Evolutionary conservation across 768 basidiomycete species (phyloP).

Genomic region (Trametes maxima): DNA sequence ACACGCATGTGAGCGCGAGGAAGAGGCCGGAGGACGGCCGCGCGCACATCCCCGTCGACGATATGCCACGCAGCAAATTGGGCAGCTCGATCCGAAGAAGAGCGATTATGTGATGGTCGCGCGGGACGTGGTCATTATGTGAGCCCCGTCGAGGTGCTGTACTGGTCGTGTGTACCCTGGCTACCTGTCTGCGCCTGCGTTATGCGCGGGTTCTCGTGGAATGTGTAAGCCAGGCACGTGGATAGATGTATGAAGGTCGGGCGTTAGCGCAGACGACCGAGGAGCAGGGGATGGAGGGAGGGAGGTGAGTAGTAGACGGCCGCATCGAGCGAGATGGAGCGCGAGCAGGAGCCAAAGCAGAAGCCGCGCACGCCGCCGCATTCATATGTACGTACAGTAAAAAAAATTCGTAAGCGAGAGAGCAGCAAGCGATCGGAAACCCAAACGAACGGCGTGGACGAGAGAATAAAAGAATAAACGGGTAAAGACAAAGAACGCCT

Average conservation of each 20-base stretch:
- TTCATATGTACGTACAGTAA: background rate
- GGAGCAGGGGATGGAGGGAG: too few relatives aligned
- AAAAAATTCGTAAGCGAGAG: background rate
- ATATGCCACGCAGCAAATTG: too few relatives aligned
- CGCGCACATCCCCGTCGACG: too few relatives aligned
- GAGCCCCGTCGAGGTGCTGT: slow-evolving; percentile 15
- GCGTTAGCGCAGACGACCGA: too few relatives aligned
- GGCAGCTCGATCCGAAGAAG: too few relatives aligned
- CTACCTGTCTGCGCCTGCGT: background rate
- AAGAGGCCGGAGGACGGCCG: too few relatives aligned
- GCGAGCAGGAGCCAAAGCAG: background rate
- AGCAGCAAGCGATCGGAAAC: background rate
- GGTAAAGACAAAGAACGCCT: too few relatives aligned
- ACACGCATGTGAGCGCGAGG: too few relatives aligned
- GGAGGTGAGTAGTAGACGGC: background rate
- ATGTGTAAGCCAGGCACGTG: background rate
- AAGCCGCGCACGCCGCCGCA: too few relatives aligned
- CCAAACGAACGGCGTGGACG: background rate
- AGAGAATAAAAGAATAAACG: background rate
- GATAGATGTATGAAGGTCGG: too few relatives aligned
- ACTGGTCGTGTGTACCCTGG: slow-evolving; percentile 3
- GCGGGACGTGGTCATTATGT: slow-evolving; percentile 27
- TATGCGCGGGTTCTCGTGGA: background rate
- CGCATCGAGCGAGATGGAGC: background rate
- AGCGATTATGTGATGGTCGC: slow-evolving; percentile 34